Base-by-base conservation (phyloP, 148 eudicot genomes). In the Cornus florida region DNA sequence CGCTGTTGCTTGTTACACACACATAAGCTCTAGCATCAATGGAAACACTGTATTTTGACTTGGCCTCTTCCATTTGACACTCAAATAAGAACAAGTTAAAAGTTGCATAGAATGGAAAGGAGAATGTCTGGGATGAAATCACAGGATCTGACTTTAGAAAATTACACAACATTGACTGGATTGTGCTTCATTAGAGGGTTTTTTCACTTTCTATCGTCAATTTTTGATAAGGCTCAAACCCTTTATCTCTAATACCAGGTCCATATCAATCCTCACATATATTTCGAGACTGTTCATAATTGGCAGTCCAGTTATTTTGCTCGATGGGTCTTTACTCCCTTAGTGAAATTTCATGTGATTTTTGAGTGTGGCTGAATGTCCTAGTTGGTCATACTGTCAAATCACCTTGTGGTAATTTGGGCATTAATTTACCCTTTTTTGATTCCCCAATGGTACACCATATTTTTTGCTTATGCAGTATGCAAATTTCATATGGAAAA, bases 1-100 rank as follows among this genome's bases (percentile, higher is more conserved):
- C 35, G 75, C 62, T 48, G 75, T 23, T 72, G 75, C 14, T 71
- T 71, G 74, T n/a, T 16, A 31, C 75, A 22, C 43, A 6, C 16
- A 20, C 60, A 13, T 50, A 72, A 12, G 20, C 75, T 48, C 22
- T 28, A 10, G 22, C 50, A 46, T 72, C 20, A 13, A 17, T 48
- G 28, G 28, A 28, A 28, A 28, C 33, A 14, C 35, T 23, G 60
- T 43, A 46, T 19, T 31, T 46, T 10, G 22, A 57, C 43, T 46
- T 71, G 23, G 3, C 43, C 22, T 71, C 19, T 48, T 48, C 53
- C 12, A 11, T 8, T 48, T 35, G 1, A 35, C 38, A 35, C 38
- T 35, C 38, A 35, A 35, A 11, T 48, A 8, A 48, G 12, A 48
- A 48, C 12, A 48, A 48, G 12, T 48, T 48, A 7, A 11, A 48